Conservation (phyloP, 2,329 filamentous ascomycete species). For the Cryphonectria parasitica region DNA sequence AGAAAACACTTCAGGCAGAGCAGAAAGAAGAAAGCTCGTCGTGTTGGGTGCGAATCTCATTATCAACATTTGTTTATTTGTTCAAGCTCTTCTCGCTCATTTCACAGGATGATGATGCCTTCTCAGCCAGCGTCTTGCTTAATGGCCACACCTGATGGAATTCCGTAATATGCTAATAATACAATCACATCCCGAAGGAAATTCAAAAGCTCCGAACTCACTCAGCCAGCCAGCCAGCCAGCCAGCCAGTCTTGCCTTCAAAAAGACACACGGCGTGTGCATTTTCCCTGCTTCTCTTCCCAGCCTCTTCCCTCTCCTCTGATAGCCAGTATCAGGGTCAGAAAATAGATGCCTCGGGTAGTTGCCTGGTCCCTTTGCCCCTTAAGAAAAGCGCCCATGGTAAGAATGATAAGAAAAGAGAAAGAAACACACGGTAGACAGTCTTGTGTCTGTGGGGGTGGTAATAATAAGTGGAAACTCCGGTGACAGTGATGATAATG, state of each 20-base stretch:
- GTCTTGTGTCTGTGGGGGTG: not conserved
- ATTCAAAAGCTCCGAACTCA: not conserved
- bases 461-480: not conserved
- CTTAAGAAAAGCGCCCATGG: not conserved
- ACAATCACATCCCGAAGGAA: constrained; percentile 22
- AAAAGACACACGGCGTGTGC: not conserved
- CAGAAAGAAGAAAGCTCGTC: not conserved
- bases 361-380: not conserved
- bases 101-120: not conserved
- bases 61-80: not conserved
- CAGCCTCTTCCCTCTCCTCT: not conserved
- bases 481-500: not conserved
- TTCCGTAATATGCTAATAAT: constrained; percentile 18
- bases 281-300: not conserved
- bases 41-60: not conserved
- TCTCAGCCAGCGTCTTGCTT: not conserved
- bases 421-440: not conserved
- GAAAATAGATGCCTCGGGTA: not conserved
- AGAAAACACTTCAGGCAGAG: not conserved
- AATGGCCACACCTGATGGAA: not conserved
- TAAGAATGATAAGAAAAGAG: not conserved
- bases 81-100: not conserved
- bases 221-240: not conserved
- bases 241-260: not conserved
- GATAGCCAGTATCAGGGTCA: constrained; percentile 22